These are phyloP conservation scores for Catharanthus roseus DNA, from an alignment of 257 asterid species.

Conservation along the genomic window DNA sequence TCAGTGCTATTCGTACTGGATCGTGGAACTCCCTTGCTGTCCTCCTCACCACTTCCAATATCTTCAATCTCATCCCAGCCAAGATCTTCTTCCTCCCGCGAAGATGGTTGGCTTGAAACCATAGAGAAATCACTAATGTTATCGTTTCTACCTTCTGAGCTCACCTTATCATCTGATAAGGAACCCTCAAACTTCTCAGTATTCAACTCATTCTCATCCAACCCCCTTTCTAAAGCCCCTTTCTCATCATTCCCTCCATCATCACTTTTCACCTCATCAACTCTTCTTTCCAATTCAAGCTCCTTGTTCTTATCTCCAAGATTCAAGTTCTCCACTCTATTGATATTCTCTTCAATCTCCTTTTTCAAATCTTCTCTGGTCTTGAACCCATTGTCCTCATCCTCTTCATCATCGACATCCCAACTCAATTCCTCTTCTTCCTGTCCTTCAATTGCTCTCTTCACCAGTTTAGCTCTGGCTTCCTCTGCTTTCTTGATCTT, in stretches of 20 bases:
- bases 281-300: constrained; percentile 26
- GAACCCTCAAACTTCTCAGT: constrained; percentile 12
- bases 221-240: constrained; percentile 27
- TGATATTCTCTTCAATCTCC: constrained; percentile 28
- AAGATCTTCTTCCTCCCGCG: constrained; percentile 59
- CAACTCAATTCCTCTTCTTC: constrained; percentile 77
- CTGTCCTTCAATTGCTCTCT: constrained; percentile 52
- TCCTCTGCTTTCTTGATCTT: constrained; percentile 60
- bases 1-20: constrained; percentile 26
- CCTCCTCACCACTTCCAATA: constrained; percentile 57
- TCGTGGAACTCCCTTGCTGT: constrained; percentile 27
- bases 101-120: constrained; percentile 57
- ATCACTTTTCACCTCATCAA: constrained; percentile 35
- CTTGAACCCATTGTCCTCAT: constrained; percentile 11
- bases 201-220: constrained; percentile 21
- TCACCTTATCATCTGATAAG: constrained; percentile 38
- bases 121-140: constrained; percentile 59
- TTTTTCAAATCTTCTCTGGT: constrained; percentile 23
- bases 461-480: constrained; percentile 54
- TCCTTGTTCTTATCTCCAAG: constrained; percentile 19
- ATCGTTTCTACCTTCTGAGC: constrained; percentile 59
- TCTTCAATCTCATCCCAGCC: constrained; percentile 95
- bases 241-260: constrained; percentile 28
- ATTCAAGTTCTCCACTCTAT: constrained; percentile 26
- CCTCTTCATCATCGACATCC: constrained; percentile 69